Percentiles rank a stretch among this genome's conserved stretches.
These are phyloP conservation scores for Truncatella angustata DNA, from an alignment of 2,329 filamentous ascomycete genomes.

Conservation along the genomic window DNA sequence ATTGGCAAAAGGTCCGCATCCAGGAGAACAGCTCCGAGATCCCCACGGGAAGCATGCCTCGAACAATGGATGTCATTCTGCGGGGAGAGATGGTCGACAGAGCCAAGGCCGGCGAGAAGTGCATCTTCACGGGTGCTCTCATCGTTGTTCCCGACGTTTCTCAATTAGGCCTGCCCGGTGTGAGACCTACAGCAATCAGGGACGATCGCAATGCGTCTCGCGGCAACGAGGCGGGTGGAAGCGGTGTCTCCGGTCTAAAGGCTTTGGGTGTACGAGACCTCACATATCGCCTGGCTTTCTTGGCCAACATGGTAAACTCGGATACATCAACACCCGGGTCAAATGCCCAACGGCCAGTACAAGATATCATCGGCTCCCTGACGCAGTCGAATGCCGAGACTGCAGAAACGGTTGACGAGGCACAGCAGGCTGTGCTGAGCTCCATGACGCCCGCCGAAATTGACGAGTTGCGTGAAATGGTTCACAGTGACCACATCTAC, in stretches of 20 bases:
- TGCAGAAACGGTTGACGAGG: constrained; percentile 73
- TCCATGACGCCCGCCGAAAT: constrained; percentile 87
- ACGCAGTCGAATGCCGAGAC: constrained; percentile 72
- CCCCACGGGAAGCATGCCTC: constrained; percentile 95
- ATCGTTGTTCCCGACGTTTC: constrained; percentile 98
- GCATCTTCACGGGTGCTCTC: constrained; percentile 92
- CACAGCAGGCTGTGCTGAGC: constrained; percentile 81
- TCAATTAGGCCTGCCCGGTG: constrained; percentile 85
- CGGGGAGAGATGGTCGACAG: constrained; percentile 97
- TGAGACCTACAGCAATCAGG: constrained; percentile 77
- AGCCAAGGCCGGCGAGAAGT: constrained; percentile 96
- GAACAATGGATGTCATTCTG: constrained; percentile 95
- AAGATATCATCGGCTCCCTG: constrained; percentile 81
- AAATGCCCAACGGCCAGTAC: constrained; percentile 69
- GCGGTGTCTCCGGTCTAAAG: constrained; percentile 84
- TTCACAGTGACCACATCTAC: constrained; percentile 95
- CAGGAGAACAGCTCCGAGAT: constrained; percentile 99
- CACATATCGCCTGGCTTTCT: constrained; percentile 93
- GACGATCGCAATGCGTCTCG: constrained; percentile 69
- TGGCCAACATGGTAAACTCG: constrained; percentile 92
- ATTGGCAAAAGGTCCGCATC: constrained; percentile 98
- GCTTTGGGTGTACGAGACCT: constrained; percentile 91
- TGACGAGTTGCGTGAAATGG: constrained; percentile 86
- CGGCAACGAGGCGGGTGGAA: constrained; percentile 77
- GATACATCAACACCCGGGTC: constrained; percentile 81